Evolutionary conservation across 805 yeast species (phyloP).

Genomic region (Tetrapisispora iriomotensis): DNA sequence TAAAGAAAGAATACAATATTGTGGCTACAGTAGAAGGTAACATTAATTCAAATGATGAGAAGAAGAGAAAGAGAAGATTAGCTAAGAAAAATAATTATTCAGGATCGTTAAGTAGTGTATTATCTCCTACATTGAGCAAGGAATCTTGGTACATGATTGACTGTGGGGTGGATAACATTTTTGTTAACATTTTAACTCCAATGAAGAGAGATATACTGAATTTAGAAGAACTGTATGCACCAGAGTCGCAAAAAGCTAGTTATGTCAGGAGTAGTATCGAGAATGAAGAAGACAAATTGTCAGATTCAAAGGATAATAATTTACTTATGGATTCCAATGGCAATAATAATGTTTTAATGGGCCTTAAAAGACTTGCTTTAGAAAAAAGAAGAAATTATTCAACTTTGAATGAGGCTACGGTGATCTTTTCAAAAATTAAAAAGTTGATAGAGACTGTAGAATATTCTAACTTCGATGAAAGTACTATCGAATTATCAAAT

Average conservation of each 20-base stretch:
- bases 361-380: slow-evolving; percentile 21
- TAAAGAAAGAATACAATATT: slow-evolving; percentile 43
- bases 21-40: slow-evolving; percentile 63
- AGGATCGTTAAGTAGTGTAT: slow-evolving; percentile 41
- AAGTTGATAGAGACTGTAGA: neutral
- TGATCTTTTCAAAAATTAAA: neutral
- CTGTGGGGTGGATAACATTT: slow-evolving; percentile 50
- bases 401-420: slow-evolving; percentile 6
- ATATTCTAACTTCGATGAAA: too few species aligned
- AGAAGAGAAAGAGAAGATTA: slow-evolving; percentile 42
- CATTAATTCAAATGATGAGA: slow-evolving; percentile 45
- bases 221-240: slow-evolving; percentile 60
- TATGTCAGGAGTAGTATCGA: neutral
- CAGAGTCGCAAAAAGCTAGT: slow-evolving; percentile 33
- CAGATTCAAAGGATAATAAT: neutral
- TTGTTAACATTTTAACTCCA: slow-evolving; percentile 62
- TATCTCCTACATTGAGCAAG: slow-evolving; percentile 33
- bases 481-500: too few species aligned
- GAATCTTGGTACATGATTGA: slow-evolving; percentile 84
- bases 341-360: slow-evolving; percentile 21
- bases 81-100: slow-evolving; percentile 45
- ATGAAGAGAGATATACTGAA: slow-evolving; percentile 59
- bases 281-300: neutral
- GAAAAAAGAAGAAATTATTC: slow-evolving; percentile 21
- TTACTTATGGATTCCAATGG: slow-evolving; percentile 1